These are phyloP conservation scores for Coniochaeta sp. DNA, from an alignment of 2,329 filamentous ascomycete genomes.

Conservation along the genomic window DNA sequence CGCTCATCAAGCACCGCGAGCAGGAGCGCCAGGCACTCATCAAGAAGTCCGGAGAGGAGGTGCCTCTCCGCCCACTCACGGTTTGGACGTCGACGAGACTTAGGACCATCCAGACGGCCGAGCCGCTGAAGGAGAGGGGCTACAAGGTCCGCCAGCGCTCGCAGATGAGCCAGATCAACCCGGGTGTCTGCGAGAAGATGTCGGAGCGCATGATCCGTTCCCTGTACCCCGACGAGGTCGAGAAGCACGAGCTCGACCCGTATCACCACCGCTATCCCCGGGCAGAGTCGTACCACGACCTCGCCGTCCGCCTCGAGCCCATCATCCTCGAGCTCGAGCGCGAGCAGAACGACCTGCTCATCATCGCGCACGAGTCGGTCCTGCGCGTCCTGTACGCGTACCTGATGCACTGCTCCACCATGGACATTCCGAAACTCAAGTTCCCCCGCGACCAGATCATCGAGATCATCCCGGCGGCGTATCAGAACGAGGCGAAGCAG, in stretches of 20 bases:
- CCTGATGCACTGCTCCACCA: conserved; percentile 95
- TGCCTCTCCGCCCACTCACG: conserved; percentile 69
- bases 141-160: conserved; percentile 86
- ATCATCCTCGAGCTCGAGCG: conserved; percentile 96
- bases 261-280: conserved; percentile 96
- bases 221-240: conserved; percentile 83
- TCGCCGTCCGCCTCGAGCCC: conserved; percentile 94
- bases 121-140: conserved; percentile 69
- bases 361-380: conserved; percentile 98
- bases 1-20: conserved; percentile 74
- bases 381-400: conserved; percentile 94
- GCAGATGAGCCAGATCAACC: conserved; percentile 96
- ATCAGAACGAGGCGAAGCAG: conserved; percentile 91
- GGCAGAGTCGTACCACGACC: conserved; percentile 97
- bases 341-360: conserved; percentile 94
- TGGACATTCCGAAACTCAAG: conserved; percentile 84
- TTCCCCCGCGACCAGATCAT: conserved; percentile 98
- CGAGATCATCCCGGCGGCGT: conserved; percentile 94
- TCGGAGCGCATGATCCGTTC: conserved; percentile 73
- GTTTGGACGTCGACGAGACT: conserved; percentile 94
- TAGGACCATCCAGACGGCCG: conserved; percentile 83
- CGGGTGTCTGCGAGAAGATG: conserved; percentile 91
- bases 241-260: conserved; percentile 87
- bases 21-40: conserved; percentile 67
- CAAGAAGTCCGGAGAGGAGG: conserved; percentile 58